These are phyloP conservation scores for Prunus mume DNA, from an alignment of 306 rosid species.

Conservation along the genomic window DNA sequence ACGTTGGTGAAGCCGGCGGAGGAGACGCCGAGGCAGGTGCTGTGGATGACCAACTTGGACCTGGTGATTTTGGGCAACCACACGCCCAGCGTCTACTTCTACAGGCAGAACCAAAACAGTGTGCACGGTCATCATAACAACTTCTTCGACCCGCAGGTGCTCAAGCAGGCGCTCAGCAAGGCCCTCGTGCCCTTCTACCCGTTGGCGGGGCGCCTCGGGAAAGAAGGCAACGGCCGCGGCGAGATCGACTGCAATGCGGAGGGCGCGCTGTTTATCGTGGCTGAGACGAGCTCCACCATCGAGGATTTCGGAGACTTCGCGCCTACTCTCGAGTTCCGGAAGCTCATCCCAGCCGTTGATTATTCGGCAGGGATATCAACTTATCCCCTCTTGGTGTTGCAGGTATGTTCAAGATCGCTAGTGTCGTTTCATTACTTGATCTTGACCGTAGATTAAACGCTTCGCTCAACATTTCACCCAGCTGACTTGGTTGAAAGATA, in stretches of 20 bases:
- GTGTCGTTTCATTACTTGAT: too few relatives aligned
- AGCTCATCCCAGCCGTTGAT: slow-evolving; percentile 69
- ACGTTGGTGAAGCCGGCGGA: slow-evolving; percentile 68
- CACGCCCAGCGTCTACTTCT: slow-evolving; percentile 80
- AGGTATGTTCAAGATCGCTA: slow-evolving; percentile 38
- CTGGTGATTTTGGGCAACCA: slow-evolving; percentile 64
- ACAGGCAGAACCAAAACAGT: slow-evolving; percentile 36
- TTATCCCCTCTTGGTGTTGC: slow-evolving; percentile 59
- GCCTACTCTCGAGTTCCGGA: slow-evolving; percentile 69
- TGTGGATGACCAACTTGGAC: slow-evolving; percentile 86
- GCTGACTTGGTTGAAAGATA: too few relatives aligned
- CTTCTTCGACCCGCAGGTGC: slow-evolving; percentile 45
- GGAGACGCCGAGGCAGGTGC: slow-evolving; percentile 43
- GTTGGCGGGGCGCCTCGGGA: slow-evolving; percentile 71
- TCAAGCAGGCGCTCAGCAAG: slow-evolving; percentile 60
- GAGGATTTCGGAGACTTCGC: slow-evolving; percentile 87
- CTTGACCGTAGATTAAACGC: too few relatives aligned
- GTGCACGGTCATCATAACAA: neutral
- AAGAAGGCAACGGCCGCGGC: slow-evolving; percentile 64
- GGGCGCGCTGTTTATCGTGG: slow-evolving; percentile 78
- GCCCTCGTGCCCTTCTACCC: slow-evolving; percentile 79
- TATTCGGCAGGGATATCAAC: slow-evolving; percentile 65
- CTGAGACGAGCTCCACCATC: slow-evolving; percentile 40
- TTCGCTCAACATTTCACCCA: too few relatives aligned
- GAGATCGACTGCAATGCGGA: slow-evolving; percentile 71